Evolutionary conservation across 179 eudicot genomes (phyloP), one percentile per base, ranked within the genome.

Genomic region (Corrigiola litoralis): DNA sequence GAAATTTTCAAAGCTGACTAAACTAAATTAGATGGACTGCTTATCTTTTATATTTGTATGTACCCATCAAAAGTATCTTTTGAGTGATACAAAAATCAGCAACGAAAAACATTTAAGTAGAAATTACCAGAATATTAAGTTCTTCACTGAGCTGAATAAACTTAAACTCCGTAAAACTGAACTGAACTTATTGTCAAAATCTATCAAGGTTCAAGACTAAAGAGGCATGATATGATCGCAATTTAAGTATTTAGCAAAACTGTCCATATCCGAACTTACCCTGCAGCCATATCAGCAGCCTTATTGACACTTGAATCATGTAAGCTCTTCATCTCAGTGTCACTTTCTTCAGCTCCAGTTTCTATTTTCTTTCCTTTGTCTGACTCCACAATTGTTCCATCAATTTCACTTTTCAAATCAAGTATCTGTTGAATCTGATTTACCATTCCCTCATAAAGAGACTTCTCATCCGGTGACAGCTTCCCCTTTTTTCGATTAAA

Each of bases 201-300:
- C n/a, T n/a, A n/a, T n/a, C n/a, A n/a, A n/a, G n/a, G n/a, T n/a
- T n/a, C n/a, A n/a, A 61, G 65, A 41, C 42, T 44, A 61, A 28
- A 7, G 29, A 29, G 17, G 36, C 65, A 61, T 16, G 49, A 42
- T 27, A 8, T 17, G 17, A 14, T 61, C 13, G 8, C 18, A 42
- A 60, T 17, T n/a, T 18, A 8, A 44, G n/a, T n/a, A n/a, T n/a
- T n/a, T n/a, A n/a, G n/a, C n/a, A n/a, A n/a, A n/a, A n/a, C n/a
- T n/a, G n/a, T n/a, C n/a, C n/a, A n/a, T n/a, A n/a, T 47, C 14
- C 28, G 13, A 58, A 47, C 67, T 80, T 80, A 95, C 99, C 99
- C 99, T 41, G 92, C 85, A 75, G 96, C 99, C 89, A 95, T 77
- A 72, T 95, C 96, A 62, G 99, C 99, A 78, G 99, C 99, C 81